Evolutionary conservation across 192 early-diverging fungal species (phyloP).

Genomic region (Coemansia sp.): DNA sequence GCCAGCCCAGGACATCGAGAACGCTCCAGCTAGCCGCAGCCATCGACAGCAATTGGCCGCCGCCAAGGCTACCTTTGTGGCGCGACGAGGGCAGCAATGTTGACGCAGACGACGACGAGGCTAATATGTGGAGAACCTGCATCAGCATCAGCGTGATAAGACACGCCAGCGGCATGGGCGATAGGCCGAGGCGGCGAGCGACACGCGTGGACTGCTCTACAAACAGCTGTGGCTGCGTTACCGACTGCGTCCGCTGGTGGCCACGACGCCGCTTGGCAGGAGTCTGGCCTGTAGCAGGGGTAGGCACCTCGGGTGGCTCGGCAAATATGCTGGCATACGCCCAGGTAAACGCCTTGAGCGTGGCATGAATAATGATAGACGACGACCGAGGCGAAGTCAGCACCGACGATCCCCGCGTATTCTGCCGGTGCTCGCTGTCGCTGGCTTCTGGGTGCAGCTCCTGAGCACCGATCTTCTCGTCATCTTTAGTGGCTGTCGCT

Average conservation of each 20-base stretch:
- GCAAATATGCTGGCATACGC: conserved; percentile 1
- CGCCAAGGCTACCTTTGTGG: neutral
- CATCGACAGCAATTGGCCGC: neutral
- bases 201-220: conserved; percentile 51
- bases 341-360: conserved; percentile 25
- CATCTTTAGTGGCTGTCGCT: neutral
- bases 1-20: conserved; percentile 52
- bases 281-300: neutral
- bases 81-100: neutral
- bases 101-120: conserved; percentile 25
- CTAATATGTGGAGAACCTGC: conserved; percentile 37
- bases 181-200: conserved; percentile 49
- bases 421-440: neutral
- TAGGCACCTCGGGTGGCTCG: neutral
- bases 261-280: conserved; percentile 7
- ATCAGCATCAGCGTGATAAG: conserved; percentile 46
- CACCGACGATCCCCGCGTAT: neutral
- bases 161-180: conserved; percentile 49
- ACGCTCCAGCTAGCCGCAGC: conserved; percentile 12
- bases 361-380: conserved; percentile 33
- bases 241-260: conserved; percentile 28
- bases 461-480: conserved; percentile 16
- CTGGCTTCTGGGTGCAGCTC: neutral
- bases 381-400: conserved; percentile 19
- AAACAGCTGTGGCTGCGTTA: conserved; percentile 45